Percentiles rank a stretch among this genome's conserved stretches.
Evolutionary conservation across 371 early-diverging fungal genomes (phyloP).

Genomic region (Mycotypha africana): DNA sequence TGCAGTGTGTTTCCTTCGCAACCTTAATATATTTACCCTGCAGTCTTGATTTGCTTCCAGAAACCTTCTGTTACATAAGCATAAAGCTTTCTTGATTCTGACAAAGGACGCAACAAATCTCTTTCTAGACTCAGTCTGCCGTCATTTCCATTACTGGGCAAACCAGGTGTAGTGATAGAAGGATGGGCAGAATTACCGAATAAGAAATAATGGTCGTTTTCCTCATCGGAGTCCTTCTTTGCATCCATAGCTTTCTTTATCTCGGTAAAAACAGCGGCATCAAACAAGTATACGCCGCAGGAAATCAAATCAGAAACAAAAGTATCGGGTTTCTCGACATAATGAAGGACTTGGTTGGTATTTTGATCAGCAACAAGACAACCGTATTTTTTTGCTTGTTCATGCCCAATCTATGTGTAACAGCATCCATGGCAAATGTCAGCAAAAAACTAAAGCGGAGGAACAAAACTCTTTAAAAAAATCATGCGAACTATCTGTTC

Average conservation of each 20-base stretch:
- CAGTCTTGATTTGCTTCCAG: slow-evolving; percentile 95
- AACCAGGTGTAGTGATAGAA: background rate
- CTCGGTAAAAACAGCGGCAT: slow-evolving; percentile 76
- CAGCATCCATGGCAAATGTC: too few species aligned
- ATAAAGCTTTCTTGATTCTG: slow-evolving; percentile 76
- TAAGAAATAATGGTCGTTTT: slow-evolving; percentile 26
- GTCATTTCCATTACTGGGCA: slow-evolving; percentile 16
- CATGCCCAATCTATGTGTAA: slow-evolving; percentile 61
- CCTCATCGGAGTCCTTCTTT: slow-evolving; percentile 38
- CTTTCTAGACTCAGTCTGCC: slow-evolving; percentile 86
- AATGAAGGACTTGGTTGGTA: slow-evolving; percentile 87
- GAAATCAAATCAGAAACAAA: slow-evolving; percentile 92
- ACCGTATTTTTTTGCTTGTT: slow-evolving; percentile 82
- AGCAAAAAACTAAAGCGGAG: too few species aligned
- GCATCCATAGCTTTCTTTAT: slow-evolving; percentile 74
- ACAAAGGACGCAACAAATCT: slow-evolving; percentile 84
- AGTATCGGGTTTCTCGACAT: slow-evolving; percentile 96
- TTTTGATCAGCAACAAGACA: slow-evolving; percentile 84
- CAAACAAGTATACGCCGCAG: slow-evolving; percentile 92
- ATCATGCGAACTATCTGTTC: too few species aligned
- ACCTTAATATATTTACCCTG: slow-evolving; percentile 52
- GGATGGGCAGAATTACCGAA: background rate
- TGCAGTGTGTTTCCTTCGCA: too few species aligned
- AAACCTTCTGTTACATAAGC: slow-evolving; percentile 76
- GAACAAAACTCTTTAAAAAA: too few species aligned